phyloP scores from a whole-genome alignment of 352 stramenopile genomes.

The Phytophthora hybrid region DNA sequence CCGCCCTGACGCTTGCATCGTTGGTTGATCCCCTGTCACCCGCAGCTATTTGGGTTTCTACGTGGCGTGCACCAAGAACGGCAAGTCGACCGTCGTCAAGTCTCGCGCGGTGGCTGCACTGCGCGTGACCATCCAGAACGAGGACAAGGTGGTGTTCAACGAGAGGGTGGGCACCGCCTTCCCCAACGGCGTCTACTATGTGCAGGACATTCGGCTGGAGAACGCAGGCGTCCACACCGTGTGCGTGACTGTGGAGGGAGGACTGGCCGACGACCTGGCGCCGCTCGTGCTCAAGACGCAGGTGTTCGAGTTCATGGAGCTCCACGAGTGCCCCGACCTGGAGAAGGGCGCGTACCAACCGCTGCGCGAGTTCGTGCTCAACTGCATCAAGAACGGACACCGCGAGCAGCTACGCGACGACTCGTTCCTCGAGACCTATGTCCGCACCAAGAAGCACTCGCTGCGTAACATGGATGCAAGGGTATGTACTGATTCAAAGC shows the following conservation, averaged over 20 bases:
- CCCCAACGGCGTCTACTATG: slow-evolving; percentile 83
- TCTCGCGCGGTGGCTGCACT: slow-evolving; percentile 57
- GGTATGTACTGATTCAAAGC: slow-evolving; percentile 39
- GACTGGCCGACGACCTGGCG: slow-evolving; percentile 53
- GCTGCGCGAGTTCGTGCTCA: slow-evolving; percentile 66
- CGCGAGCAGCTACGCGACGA: slow-evolving; percentile 68
- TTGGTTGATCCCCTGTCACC: background rate
- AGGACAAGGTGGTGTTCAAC: slow-evolving; percentile 80
- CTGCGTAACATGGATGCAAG: slow-evolving; percentile 76
- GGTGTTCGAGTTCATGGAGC: slow-evolving; percentile 87
- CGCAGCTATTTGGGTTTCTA: slow-evolving; percentile 80
- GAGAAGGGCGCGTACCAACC: slow-evolving; percentile 60
- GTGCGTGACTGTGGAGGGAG: slow-evolving; percentile 64
- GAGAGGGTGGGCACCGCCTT: slow-evolving; percentile 65
- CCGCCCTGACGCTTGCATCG: background rate
- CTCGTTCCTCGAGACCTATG: slow-evolving; percentile 58
- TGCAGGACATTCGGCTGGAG: slow-evolving; percentile 76
- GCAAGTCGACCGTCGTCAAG: slow-evolving; percentile 73
- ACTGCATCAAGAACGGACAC: slow-evolving; percentile 48
- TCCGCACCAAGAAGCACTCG: slow-evolving; percentile 66
- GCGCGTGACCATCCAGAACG: slow-evolving; percentile 78
- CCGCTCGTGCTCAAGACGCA: slow-evolving; percentile 71
- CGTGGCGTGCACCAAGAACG: slow-evolving; percentile 64
- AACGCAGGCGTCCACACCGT: slow-evolving; percentile 71
- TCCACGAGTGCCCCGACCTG: slow-evolving; percentile 69